These are phyloP conservation scores for Elaeis guineensis DNA, from an alignment of 176 grass and related monocot genomes.

Conservation along the genomic window DNA sequence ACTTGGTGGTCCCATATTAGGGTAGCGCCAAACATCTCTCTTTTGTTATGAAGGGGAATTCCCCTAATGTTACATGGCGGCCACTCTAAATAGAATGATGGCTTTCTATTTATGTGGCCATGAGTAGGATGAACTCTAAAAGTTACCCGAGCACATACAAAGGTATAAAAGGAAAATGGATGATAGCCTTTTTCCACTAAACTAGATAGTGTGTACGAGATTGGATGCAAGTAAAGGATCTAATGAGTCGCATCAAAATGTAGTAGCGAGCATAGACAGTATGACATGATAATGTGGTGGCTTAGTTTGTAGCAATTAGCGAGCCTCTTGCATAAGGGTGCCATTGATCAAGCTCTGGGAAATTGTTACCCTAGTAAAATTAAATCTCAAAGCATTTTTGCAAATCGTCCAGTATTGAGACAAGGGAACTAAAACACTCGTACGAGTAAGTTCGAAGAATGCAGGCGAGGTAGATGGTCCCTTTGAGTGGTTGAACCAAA, in stretches of 20 bases:
- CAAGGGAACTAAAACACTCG: too few relatives aligned
- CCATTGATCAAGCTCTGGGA: too few relatives aligned
- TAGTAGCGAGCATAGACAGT: neutral
- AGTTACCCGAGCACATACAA: neutral
- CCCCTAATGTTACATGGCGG: neutral
- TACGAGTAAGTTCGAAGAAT: too few relatives aligned
- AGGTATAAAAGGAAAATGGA: neutral
- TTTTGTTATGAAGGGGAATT: neutral
- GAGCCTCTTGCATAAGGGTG: too few relatives aligned
- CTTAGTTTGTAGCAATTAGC: too few relatives aligned
- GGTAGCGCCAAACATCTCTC: neutral
- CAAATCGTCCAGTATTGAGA: too few relatives aligned
- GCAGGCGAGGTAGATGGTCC: too few relatives aligned
- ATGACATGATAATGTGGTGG: too few relatives aligned
- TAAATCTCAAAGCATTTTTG: too few relatives aligned
- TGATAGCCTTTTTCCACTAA: neutral
- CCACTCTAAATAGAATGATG: conserved; percentile 4
- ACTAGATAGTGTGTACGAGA: neutral
- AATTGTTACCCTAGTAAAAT: too few relatives aligned
- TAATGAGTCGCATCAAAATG: neutral
- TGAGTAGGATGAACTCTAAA: neutral
- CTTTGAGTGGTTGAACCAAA: too few relatives aligned
- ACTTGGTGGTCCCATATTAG: neutral
- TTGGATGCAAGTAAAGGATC: too few relatives aligned
- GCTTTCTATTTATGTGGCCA: neutral